Percentiles rank a stretch among this genome's conserved stretches.
Conservation (phyloP, 345 rosid species). For the Gossypium arboreum region DNA sequence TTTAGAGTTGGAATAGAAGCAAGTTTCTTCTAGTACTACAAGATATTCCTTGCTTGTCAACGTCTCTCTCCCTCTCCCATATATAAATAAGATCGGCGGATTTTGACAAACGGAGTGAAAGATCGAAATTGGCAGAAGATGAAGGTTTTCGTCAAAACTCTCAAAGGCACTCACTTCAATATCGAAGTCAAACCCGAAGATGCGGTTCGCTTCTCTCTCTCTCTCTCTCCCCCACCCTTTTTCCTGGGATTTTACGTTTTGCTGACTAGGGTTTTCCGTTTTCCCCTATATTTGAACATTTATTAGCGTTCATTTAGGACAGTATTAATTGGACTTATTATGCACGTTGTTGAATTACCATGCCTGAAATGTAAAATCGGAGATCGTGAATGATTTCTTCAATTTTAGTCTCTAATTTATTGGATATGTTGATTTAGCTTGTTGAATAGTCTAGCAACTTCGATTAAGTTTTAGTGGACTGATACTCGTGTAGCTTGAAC, state of each 20-base stretch:
- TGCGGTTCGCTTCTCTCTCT: constrained; percentile 30
- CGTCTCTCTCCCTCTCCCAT: neutral
- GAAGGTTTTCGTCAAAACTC: constrained; percentile 73
- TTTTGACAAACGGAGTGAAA: neutral
- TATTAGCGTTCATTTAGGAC: constrained; percentile 1
- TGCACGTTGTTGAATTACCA: neutral
- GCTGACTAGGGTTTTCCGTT: neutral
- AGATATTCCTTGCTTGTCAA: constrained; percentile 1
- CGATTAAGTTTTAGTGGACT: neutral
- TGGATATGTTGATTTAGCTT: neutral
- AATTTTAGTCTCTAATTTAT: neutral
- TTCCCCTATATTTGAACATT: neutral
- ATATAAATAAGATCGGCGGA: neutral
- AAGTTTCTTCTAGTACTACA: too few relatives aligned
- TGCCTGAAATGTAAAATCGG: neutral
- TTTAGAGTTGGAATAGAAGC: neutral
- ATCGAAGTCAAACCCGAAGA: constrained; percentile 65
- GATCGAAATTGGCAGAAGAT: constrained; percentile 33
- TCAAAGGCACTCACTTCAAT: constrained; percentile 67
- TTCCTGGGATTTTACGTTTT: too few relatives aligned
- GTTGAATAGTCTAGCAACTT: neutral
- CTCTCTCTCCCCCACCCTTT: too few relatives aligned
- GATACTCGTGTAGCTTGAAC: neutral
- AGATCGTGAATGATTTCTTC: constrained; percentile 7
- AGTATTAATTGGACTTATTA: neutral